Conservation (phyloP, 345 rosid species). For the Bretschneidera sinensis region DNA sequence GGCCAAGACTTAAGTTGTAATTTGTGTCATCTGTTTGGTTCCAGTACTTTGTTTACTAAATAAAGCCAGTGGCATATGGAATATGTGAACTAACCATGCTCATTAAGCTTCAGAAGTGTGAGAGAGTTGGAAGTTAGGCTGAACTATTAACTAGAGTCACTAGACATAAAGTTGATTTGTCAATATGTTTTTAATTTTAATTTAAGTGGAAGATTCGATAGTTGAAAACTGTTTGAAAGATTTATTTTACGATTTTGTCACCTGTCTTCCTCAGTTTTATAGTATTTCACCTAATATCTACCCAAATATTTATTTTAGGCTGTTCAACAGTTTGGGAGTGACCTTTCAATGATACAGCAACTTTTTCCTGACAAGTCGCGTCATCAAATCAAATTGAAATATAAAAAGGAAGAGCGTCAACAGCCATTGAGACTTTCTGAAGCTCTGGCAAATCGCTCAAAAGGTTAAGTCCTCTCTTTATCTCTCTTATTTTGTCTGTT, state of each 20-base stretch:
- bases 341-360: slow-evolving; percentile 65
- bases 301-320: slow-evolving; percentile 42
- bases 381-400: slow-evolving; percentile 66
- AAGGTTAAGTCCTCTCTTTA: slow-evolving; percentile 30
- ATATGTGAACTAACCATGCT: too few species aligned
- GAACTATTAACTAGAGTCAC: too few species aligned
- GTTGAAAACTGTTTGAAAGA: not conserved
- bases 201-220: not conserved
- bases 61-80: too few species aligned
- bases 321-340: slow-evolving; percentile 70
- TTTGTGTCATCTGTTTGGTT: too few species aligned
- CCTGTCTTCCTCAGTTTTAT: not conserved
- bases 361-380: slow-evolving; percentile 69
- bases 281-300: slow-evolving; percentile 1
- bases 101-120: too few species aligned
- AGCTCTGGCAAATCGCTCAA: slow-evolving; percentile 50
- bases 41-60: too few species aligned
- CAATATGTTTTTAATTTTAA: too few species aligned
- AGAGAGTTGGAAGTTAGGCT: too few species aligned
- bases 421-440: slow-evolving; percentile 54
- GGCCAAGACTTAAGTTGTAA: too few species aligned
- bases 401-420: slow-evolving; percentile 71
- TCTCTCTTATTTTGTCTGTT: slow-evolving; percentile 2
- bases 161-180: too few species aligned
- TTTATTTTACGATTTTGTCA: not conserved